Evolutionary conservation across 768 basidiomycete genomes (phyloP), one percentile per base, ranked within the genome.

Genomic region (Pholiota microspora): DNA sequence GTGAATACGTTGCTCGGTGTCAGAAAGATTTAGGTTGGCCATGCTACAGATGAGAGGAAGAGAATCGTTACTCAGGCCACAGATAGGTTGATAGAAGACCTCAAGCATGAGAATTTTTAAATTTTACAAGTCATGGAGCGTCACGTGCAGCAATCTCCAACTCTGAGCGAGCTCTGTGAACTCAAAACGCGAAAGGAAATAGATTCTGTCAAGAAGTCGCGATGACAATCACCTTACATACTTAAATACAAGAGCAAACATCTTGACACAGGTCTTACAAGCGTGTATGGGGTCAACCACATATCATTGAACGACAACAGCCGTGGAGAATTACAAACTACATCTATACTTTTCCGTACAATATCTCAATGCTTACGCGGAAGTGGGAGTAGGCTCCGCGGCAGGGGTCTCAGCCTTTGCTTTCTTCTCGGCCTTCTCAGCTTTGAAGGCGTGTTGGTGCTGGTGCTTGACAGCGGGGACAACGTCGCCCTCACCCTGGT

Each of bases 301-400:
- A 34, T 21, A 48, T 28, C 27, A 34, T 28, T 48, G 32, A 25
- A 10, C 34, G 34, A 38, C 23, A 29, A 36, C 38, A 51, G 16
- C 36, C 38, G 24, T 40, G 10, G 21, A 42, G 24, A 51, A 51
- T 51, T 40, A 42, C 27, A 40, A 23, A 45, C 28, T 52, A 42
- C 38, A 23, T 42, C 35, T 27, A 42, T 29, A 15, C 42, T 45
- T 45, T 52, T 27, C 51, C 12, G 21, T 5, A 31, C 24, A 44
- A 8, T 34, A 24, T 42, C 40, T 42, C 40, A 23, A 10, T 21
- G 8, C 40, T 42, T 42, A 42, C 7, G 35, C 7, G 16, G 40
- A 16, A 10, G 40, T 7, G 16, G 29, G 29, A 31, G 29, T 12
- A 31, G 7, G 7, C 38, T 18, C 21, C 18, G 40, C 21, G 12